Evolutionary conservation across 169 alveolate species (phyloP), one percentile per base, ranked within the genome.

Genomic region (Plasmodium inui): DNA sequence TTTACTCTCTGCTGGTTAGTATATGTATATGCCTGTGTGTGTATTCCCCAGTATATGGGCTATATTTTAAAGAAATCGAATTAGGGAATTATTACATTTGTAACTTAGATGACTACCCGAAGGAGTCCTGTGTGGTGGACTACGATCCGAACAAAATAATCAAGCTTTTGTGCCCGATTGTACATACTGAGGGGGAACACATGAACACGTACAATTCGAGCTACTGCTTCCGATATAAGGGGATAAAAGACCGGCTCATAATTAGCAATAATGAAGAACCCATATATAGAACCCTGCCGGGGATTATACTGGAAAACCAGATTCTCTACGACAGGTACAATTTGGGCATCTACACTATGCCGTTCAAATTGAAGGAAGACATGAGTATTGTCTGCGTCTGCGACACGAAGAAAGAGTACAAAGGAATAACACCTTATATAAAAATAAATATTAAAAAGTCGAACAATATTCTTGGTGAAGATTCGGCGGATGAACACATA

Each of bases 51-150:
- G 85, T 76, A 1, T 74, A 50, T 53, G 46, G 44, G 74, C 41
- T 78, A 22, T 28, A 50, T 76, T 44, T 76, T 1, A 86, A 86
- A 17, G 93, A 74, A 46, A 19, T 86, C 9, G 72, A 86, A n/a
- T 50, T 86, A 19, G 93, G 93, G 7, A 74, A 86, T 74, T 86
- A 86, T 74, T 86, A 76, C 34, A 86, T 86, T 14, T 86, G 93
- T n/a, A 86, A 86, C 61, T 86, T 86, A 19, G 61, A 55, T 37
- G 93, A 86, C 28, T 86, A 76, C 44, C 82, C 93, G 19, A 55
- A 22, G 9, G 93, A 55, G 28, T 17, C 17, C n/a, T 86, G 93
- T 37, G 67, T 30, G 17, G 73, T 86, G 26, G 50, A 86, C 80
- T 78, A 86, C 70, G 86, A 73, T 17, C 50, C 70, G 37, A 86